A percentile compares a stretch with the other conserved stretches of the same genome.
Evolutionary conservation across 116 monocot species (phyloP).

Genomic region (Iris pallida): DNA sequence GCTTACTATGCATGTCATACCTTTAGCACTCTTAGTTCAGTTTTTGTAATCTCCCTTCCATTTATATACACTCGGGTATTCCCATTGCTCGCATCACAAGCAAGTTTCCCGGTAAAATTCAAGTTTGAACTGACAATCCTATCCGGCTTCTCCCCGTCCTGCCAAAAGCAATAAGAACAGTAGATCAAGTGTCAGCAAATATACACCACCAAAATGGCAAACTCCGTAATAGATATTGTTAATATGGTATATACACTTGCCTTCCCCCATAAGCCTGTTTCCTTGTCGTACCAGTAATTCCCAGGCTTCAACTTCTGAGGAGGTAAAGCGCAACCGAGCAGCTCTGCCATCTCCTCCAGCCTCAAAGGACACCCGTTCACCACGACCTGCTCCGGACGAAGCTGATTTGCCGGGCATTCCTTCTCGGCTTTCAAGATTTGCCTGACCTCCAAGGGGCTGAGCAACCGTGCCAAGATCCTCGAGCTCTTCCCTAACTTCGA

Average conservation of each 20-base stretch:
- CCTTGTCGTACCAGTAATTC: constrained; percentile 96
- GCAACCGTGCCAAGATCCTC: constrained; percentile 47
- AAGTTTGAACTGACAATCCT: constrained; percentile 77
- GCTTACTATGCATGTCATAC: constrained; percentile 15
- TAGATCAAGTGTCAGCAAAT: background rate
- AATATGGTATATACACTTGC: constrained; percentile 22
- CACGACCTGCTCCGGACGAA: constrained; percentile 76
- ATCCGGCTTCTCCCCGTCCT: constrained; percentile 94
- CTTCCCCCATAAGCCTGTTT: constrained; percentile 97
- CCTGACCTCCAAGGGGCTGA: constrained; percentile 76
- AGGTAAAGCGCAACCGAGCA: constrained; percentile 72
- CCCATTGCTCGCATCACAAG: constrained; percentile 62
- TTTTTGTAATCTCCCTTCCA: constrained; percentile 69
- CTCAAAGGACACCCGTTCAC: constrained; percentile 75
- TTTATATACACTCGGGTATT: constrained; percentile 72
- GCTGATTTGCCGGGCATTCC: constrained; percentile 82
- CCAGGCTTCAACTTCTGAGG: constrained; percentile 88
- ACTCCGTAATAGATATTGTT: background rate
- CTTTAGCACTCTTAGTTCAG: constrained; percentile 59
- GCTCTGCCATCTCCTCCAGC: constrained; percentile 76
- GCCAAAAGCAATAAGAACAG: constrained; percentile 5
- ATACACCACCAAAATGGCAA: background rate
- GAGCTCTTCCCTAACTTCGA: constrained; percentile 71
- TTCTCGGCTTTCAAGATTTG: constrained; percentile 94
- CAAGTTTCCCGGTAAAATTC: constrained; percentile 78